Evolutionary conservation across 78 protist genomes (phyloP).

Genomic region (Dictyostelium discoideum): dicty_2.7 NC_007088.5:3115501-3116000

Average conservation of each 20-base stretch:
- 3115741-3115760: slow-evolving; percentile 69
- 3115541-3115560: slow-evolving; percentile 78
- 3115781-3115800: not conserved
- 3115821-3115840: not conserved
- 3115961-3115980: slow-evolving; percentile 60
- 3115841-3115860: slow-evolving; percentile 82
- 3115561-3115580: slow-evolving; percentile 89
- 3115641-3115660: slow-evolving; percentile 82
- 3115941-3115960: slow-evolving; percentile 69
- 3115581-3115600: slow-evolving; percentile 82
- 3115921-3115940: slow-evolving; percentile 71
- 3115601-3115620: slow-evolving; percentile 82
- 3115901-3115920: slow-evolving; percentile 72
- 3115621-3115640: slow-evolving; percentile 86
- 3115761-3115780: not conserved
- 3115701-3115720: slow-evolving; percentile 83
- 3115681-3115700: slow-evolving; percentile 75
- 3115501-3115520: slow-evolving; percentile 74
- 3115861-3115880: slow-evolving; percentile 76
- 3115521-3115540: slow-evolving; percentile 76
- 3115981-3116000: slow-evolving; percentile 82
- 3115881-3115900: slow-evolving; percentile 63
- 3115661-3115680: slow-evolving; percentile 37
- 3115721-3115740: slow-evolving; percentile 60
- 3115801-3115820: not conserved